Base-by-base conservation (phyloP, 2,329 filamentous ascomycete species). In the Stemphylium vesicarium region DNA sequence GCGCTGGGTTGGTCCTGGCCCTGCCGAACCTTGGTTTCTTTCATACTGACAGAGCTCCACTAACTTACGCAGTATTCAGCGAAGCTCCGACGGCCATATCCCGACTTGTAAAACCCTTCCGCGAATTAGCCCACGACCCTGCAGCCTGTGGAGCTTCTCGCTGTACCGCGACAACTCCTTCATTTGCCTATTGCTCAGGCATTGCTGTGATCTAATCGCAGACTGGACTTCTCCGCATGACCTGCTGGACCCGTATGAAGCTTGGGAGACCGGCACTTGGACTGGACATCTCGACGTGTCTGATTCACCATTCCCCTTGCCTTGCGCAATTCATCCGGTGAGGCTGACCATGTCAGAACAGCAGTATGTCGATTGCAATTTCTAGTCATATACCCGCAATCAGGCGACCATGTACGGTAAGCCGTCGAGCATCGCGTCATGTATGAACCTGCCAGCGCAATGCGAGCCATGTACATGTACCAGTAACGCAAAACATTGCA, bases 21-120 rank as follows among this genome's bases (percentile, higher is more conserved):
- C 22, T 4, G 22, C 22, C 22, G 4, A 6, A 24, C 22, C 22
- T 24, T 24, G 22, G 22, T 24, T 24, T 24, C 22, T 32, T 54
- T 31, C 39, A 39, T 13, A 18, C 26, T 13, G 18, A 33, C 26
- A 26, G 33, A 52, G 42, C 50, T 48, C 50, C 50, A 52, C 45
- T 31, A 39, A 47, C 12, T 42, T 47, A 48, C 43, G 20, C 50
- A 48, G 40, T 29, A 35, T 47, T 10, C 15, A 41, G 45, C 31
- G n/a, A n/a, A 41, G 50, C 36, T 20, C 45, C 31, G 31, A 18
- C 15, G 22, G 37, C 38, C 26, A 36, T 13, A 47, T 52, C 43
- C 45, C 43, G 35, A 47, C 50, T 44, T 20, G 42, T n/a, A 33
- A 24, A 13, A 12, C 22, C n/a, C 31, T 26, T 22, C 22, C 31